phyloP scores from a whole-genome alignment of 495 filamentous ascomycete species.

The Clohesyomyces aquaticus region DNA sequence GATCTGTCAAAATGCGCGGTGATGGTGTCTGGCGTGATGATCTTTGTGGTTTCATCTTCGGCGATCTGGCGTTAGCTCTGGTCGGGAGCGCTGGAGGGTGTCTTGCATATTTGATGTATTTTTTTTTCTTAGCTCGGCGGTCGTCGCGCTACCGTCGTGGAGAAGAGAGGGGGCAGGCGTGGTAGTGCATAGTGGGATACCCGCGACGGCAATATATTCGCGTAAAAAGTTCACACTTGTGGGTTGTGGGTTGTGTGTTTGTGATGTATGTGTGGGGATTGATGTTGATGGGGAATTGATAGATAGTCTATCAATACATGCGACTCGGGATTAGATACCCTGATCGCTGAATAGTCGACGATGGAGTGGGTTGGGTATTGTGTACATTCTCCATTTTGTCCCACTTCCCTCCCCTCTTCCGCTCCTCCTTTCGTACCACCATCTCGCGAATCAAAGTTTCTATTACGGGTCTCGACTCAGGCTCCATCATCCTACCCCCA shows the following conservation, averaged over 20 bases:
- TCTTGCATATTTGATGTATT: neutral
- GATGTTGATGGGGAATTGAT: neutral
- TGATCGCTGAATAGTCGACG: too few species aligned
- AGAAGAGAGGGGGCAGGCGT: neutral
- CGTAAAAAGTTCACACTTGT: neutral
- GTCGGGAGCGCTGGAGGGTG: neutral
- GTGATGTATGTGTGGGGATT: neutral
- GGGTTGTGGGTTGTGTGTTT: too few species aligned
- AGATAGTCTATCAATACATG: conserved; percentile 1
- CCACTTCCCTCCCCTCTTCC: too few species aligned
- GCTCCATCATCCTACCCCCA: too few species aligned
- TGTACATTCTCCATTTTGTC: too few species aligned
- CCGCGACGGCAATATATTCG: neutral
- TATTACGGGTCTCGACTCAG: too few species aligned
- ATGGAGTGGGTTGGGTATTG: too few species aligned
- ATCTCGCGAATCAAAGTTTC: too few species aligned
- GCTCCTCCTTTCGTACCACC: too few species aligned
- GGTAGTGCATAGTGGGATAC: conserved; percentile 3
- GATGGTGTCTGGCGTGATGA: conserved; percentile 8
- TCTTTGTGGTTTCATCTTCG: neutral
- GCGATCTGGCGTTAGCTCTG: neutral
- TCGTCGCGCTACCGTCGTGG: neutral
- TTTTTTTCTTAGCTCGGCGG: neutral
- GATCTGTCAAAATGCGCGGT: conserved; percentile 7
- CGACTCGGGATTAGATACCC: too few species aligned